Base-by-base conservation (phyloP, 495 filamentous ascomycete species). In the Xylaria castorea region DNA sequence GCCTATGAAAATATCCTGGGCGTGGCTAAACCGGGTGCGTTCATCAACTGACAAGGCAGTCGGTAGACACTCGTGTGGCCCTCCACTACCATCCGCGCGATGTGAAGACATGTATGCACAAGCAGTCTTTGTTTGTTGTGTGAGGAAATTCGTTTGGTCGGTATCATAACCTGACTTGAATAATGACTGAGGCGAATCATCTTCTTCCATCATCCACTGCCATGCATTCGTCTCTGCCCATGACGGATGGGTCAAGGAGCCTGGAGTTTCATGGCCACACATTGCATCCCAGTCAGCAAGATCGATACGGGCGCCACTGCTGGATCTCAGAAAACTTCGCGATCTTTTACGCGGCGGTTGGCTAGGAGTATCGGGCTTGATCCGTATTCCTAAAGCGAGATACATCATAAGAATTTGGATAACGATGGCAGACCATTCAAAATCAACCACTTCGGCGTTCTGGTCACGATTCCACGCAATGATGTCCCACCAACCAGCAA, bases 341-440 rank as follows among this genome's bases (percentile, higher is more conserved):
- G 78, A 73, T 62, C 72, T 76, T 32, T 72, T 80, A 8, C 70
- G 71, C 11, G 75, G 75, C 3, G 71, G 70, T 4, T 44, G 57
- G 51, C 71, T 74, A 32, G 71, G 72, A 12, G 72, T 11, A n/a
- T 71, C 74, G 46, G 73, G 30, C 22, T 78, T 67, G 6, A 70
- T 61, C 14, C 76, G 71, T 30, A 75, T 27, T 3, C 81, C 80
- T 8, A 87, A 70, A 44, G 78, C 81, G n/a, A 87, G 74, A 68
- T 82, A 84, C 58, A 82, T 80, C 18, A 86, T 75, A 73, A 97
- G 90, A 2, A 97, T 75, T 5, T 91, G 86, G 60, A 96, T 85
- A 6, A 93, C 89, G 62, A 93, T 82, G 5, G 92, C 91, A 11
- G 91, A 92, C 94, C 93, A 97, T 76, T 98, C 95, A 3, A 82